phyloP scores from a whole-genome alignment of 345 rosid genomes.

The Populus ilicifolia region DNA sequence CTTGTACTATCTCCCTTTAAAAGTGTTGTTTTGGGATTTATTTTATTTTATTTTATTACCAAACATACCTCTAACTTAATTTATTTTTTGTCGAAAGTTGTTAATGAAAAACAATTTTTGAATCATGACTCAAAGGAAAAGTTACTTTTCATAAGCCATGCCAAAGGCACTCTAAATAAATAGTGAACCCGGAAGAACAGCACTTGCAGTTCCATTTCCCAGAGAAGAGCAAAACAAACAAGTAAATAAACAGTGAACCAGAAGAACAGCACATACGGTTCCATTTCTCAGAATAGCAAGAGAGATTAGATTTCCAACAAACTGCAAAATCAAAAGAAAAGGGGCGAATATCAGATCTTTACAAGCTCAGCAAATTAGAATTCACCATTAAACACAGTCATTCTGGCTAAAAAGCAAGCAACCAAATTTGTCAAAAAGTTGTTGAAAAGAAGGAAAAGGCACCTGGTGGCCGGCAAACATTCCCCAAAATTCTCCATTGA shows the following conservation, averaged over 20 bases:
- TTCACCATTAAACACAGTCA: not conserved
- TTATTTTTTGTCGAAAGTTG: too few species aligned
- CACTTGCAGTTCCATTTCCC: not conserved
- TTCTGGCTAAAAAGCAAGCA: not conserved
- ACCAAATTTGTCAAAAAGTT: conserved; percentile 1
- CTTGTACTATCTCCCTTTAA: too few species aligned
- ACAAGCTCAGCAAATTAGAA: conserved; percentile 3
- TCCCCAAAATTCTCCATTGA: conserved; percentile 96
- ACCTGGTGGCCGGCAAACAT: conserved; percentile 88
- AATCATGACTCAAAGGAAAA: too few species aligned
- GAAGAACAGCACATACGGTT: conserved; percentile 34
- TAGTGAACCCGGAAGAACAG: not conserved
- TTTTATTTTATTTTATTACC: too few species aligned
- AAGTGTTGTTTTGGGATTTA: too few species aligned
- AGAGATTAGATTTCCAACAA: conserved; percentile 80
- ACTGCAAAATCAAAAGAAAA: conserved; percentile 39
- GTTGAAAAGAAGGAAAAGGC: conserved; percentile 5
- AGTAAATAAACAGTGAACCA: not conserved
- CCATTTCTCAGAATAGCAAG: conserved; percentile 65
- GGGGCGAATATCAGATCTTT: not conserved
- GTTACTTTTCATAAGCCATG: too few species aligned
- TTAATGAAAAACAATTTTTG: too few species aligned
- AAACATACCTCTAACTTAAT: too few species aligned
- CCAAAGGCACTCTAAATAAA: not conserved
- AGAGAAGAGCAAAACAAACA: not conserved